Percentiles rank a stretch among this genome's conserved stretches.
Conservation (phyloP, 768 basidiomycete genomes). For the Boletus coccyginus region DNA sequence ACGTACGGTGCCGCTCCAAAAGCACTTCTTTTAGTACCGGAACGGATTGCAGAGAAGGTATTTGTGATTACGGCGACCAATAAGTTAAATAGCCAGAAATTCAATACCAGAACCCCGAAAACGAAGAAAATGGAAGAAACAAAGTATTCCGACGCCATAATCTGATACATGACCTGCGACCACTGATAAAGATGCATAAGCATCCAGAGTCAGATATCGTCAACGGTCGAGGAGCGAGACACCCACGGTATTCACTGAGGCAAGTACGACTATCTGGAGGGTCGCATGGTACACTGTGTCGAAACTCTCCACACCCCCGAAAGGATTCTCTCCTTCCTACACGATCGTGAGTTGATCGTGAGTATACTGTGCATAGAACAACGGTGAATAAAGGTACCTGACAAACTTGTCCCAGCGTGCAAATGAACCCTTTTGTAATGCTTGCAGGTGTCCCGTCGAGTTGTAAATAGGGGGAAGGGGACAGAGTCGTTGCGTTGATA, state of each 20-base stretch:
- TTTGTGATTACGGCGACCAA: slow-evolving; percentile 96
- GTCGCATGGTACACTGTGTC: slow-evolving; percentile 83
- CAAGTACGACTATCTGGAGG: slow-evolving; percentile 82
- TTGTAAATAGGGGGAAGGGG: slow-evolving; percentile 41
- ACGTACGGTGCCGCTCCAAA: slow-evolving; percentile 67
- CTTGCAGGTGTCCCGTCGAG: slow-evolving; percentile 36
- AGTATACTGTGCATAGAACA: neutral
- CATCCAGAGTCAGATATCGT: neutral
- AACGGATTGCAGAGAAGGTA: slow-evolving; percentile 84
- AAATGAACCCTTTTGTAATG: slow-evolving; percentile 78
- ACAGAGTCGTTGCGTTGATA: slow-evolving; percentile 58
- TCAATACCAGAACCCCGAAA: slow-evolving; percentile 76
- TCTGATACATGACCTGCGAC: slow-evolving; percentile 79
- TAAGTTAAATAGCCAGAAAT: slow-evolving; percentile 92
- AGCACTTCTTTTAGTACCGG: slow-evolving; percentile 85
- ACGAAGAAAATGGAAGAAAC: slow-evolving; percentile 89
- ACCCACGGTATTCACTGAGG: slow-evolving; percentile 73
- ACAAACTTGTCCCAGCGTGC: slow-evolving; percentile 84
- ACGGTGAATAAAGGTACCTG: slow-evolving; percentile 41
- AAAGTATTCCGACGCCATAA: slow-evolving; percentile 89
- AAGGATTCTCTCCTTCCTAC: slow-evolving; percentile 67
- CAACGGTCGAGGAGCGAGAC: neutral
- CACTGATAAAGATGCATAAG: slow-evolving; percentile 43
- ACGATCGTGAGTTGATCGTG: neutral
- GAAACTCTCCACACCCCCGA: slow-evolving; percentile 68